Conservation (phyloP, 2,329 filamentous ascomycete species). For the Fusarium dlaminii region DNA sequence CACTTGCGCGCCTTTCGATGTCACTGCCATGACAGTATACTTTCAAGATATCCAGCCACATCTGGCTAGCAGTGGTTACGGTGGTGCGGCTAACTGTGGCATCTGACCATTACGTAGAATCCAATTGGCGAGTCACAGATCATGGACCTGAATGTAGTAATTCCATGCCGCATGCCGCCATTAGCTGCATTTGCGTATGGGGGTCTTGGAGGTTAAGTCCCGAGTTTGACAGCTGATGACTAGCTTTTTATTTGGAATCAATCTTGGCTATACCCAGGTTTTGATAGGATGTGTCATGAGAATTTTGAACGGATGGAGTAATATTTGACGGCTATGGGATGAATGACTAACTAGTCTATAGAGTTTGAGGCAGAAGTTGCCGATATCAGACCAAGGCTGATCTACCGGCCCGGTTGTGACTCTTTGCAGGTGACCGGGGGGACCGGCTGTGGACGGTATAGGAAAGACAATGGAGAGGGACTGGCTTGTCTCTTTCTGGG, state of each 20-base stretch:
- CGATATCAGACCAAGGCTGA: neutral
- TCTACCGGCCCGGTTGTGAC: constrained; percentile 22
- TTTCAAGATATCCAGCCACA: neutral
- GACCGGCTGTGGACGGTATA: neutral
- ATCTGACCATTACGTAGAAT: constrained; percentile 34
- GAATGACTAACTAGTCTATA: neutral
- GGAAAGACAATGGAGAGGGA: constrained; percentile 23
- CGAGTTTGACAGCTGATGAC: neutral
- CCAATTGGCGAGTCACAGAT: constrained; percentile 32
- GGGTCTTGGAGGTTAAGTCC: neutral
- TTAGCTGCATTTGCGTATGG: neutral
- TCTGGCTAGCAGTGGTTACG: neutral
- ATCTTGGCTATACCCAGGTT: neutral
- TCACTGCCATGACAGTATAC: constrained; percentile 1
- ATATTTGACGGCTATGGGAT: neutral
- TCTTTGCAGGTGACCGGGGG: constrained; percentile 4
- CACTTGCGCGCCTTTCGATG: neutral
- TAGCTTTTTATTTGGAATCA: neutral
- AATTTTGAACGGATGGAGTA: neutral
- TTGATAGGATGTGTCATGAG: neutral
- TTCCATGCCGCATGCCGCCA: neutral
- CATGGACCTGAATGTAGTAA: constrained; percentile 1
- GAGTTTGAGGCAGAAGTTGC: neutral
- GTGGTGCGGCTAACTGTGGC: constrained; percentile 25
- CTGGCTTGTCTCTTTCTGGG: neutral